Evolutionary conservation across 805 yeast species (phyloP), one percentile per base, ranked within the genome.

Genomic region (Maudiozyma barnettii): DNA sequence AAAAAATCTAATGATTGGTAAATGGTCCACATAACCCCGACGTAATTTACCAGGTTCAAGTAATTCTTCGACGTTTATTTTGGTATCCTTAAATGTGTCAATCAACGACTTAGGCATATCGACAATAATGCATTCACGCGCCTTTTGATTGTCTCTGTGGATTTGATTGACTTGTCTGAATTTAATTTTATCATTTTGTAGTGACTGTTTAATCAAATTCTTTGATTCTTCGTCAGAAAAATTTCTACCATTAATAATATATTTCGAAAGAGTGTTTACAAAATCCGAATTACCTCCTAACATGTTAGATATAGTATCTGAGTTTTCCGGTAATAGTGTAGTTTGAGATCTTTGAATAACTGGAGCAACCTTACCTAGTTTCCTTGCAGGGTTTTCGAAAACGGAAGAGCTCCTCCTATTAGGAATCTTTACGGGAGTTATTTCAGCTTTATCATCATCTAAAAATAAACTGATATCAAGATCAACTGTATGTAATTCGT

Each of bases 1-100:
- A 43, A 71, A 67, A 76, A 84, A 82, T 42, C 64, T 61, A 1
- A 82, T 70, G 3, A 73, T 46, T 0, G 83, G 83, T 2, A 68
- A 46, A 14, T 39, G 41, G 10, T 61, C 59, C 21, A 58, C 52
- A 39, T 51, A 53, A 16, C 56, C 46, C 3, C 48, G 30, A 41
- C 45, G 63, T 52, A 43, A 62, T 49, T 30, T 58, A 38, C 43
- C 73, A 53, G 49, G 65, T 43, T 14, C 57, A 33, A 44, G 49
- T 48, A 26, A 41, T 22, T 29, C 49, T 37, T 44, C 57, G 1
- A 56, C 47, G n/a, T 61, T 53, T 54, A 56, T 21, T 14, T 47
- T 45, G 39, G 53, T 39, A 38, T 63, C 58, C 22, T 64, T 56
- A 20, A 77, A 58, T 5, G 45, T 41, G 0, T 61, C 54, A 21